Conservation (phyloP, 2,329 filamentous ascomycete species). For the Moelleriella libera region DNA sequence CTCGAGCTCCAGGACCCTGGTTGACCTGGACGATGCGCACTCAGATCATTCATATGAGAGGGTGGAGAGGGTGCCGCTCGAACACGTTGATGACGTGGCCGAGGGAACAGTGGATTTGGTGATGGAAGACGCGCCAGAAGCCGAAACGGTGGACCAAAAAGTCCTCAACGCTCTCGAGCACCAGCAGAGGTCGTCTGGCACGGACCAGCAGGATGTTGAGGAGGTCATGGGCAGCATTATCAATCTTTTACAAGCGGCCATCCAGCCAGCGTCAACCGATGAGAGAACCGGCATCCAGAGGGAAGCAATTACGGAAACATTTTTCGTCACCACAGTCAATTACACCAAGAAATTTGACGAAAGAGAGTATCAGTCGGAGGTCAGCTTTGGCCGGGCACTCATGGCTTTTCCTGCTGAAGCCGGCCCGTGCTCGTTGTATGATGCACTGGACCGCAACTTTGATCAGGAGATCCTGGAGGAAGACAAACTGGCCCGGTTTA, state of each 20-base stretch:
- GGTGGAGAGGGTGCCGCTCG: constrained; percentile 9
- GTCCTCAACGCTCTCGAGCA: constrained; percentile 30
- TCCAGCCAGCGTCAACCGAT: constrained; percentile 53
- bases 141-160: constrained; percentile 28
- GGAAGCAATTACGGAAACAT: constrained; percentile 63
- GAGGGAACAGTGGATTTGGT: constrained; percentile 9
- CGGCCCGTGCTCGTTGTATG: constrained; percentile 53
- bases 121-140: constrained; percentile 17
- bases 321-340: constrained; percentile 48
- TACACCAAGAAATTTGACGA: constrained; percentile 40
- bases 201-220: constrained; percentile 83
- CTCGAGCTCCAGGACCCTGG: constrained; percentile 37
- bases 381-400: constrained; percentile 46
- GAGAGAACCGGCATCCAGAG: constrained; percentile 57
- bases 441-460: constrained; percentile 74
- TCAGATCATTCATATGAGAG: constrained; percentile 21
- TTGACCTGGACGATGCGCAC: constrained; percentile 25
- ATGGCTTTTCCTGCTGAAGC: constrained; percentile 42
- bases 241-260: constrained; percentile 79
- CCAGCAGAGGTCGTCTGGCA: constrained; percentile 32
- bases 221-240: constrained; percentile 91
- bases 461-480: constrained; percentile 63
- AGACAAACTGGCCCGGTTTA: constrained; percentile 47
- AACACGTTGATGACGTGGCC: constrained; percentile 4
- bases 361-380: constrained; percentile 25